A percentile compares a stretch with the other conserved stretches of the same genome.
Evolutionary conservation across 495 filamentous ascomycete genomes (phyloP).

Genomic region (Copromyces sp.): DNA sequence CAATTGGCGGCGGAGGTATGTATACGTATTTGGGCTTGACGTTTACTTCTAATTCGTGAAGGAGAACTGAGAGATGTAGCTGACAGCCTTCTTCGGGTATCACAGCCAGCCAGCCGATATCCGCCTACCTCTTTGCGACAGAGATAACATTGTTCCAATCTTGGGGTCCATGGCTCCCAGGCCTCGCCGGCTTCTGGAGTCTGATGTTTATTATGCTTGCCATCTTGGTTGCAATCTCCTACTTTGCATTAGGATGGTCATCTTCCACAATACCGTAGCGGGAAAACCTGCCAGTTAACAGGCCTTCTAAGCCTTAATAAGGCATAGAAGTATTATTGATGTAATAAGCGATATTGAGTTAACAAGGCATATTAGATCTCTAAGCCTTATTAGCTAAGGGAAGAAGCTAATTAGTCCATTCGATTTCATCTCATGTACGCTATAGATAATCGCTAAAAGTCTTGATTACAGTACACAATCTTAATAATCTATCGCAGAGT

Average conservation of each 20-base stretch:
- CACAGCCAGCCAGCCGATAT: slow-evolving; percentile 34
- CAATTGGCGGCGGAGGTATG: slow-evolving; percentile 44
- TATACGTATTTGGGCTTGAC: not conserved
- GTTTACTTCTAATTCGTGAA: not conserved
- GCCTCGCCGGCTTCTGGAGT: slow-evolving; percentile 48
- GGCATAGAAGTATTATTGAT: no score
- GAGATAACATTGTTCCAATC: slow-evolving; percentile 40
- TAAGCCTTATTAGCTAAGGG: no score
- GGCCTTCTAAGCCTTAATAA: no score
- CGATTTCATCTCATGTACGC: no score
- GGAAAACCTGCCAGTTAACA: no score
- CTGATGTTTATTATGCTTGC: slow-evolving; percentile 56
- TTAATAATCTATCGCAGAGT: no score
- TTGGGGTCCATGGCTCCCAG: slow-evolving; percentile 27
- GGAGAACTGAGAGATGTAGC: not conserved
- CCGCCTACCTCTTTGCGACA: slow-evolving; percentile 41
- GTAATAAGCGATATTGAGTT: no score
- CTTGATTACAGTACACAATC: no score
- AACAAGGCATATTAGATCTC: no score
- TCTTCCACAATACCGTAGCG: slow-evolving; percentile 41
- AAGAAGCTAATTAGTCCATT: no score
- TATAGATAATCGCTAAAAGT: no score
- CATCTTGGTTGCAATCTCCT: slow-evolving; percentile 38
- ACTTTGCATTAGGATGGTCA: slow-evolving; percentile 43
- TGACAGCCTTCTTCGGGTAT: not conserved